phyloP scores from a whole-genome alignment of 441 rosid genomes.

The Bruguiera hainesii region DNA sequence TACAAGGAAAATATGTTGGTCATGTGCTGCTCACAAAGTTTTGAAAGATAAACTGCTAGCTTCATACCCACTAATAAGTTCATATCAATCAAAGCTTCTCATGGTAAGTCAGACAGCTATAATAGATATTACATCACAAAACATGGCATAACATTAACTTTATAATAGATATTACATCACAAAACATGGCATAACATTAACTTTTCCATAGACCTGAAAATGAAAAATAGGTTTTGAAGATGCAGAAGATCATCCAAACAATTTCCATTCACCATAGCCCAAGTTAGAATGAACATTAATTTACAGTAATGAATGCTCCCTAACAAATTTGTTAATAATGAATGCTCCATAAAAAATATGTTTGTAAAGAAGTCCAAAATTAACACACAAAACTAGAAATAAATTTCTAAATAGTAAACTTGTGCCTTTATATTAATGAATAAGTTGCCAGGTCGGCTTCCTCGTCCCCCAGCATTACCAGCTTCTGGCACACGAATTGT shows the following conservation, averaged over 20 bases:
- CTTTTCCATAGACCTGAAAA: neutral
- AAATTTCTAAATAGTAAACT: neutral
- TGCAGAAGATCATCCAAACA: neutral
- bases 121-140: neutral
- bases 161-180: neutral
- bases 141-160: neutral
- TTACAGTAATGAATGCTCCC: neutral
- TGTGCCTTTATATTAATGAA: conserved; percentile 76
- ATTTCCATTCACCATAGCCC: no score
- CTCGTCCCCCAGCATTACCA: conserved; percentile 62
- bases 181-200: neutral
- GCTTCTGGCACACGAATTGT: conserved; percentile 64
- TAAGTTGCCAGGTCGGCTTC: conserved; percentile 68
- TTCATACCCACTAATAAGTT: neutral
- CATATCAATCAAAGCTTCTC: neutral
- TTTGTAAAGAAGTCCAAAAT: neutral
- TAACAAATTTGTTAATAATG: neutral
- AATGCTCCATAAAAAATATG: neutral
- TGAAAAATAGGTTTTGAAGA: neutral
- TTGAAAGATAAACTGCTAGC: neutral
- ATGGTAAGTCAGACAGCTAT: neutral
- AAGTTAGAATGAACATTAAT: conserved; percentile 5
- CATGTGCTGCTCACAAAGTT: neutral
- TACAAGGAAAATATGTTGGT: no score
- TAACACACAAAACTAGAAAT: neutral